These are phyloP conservation scores for Mrakia blollopis DNA, from an alignment of 768 basidiomycete genomes.

Conservation along the genomic window DNA sequence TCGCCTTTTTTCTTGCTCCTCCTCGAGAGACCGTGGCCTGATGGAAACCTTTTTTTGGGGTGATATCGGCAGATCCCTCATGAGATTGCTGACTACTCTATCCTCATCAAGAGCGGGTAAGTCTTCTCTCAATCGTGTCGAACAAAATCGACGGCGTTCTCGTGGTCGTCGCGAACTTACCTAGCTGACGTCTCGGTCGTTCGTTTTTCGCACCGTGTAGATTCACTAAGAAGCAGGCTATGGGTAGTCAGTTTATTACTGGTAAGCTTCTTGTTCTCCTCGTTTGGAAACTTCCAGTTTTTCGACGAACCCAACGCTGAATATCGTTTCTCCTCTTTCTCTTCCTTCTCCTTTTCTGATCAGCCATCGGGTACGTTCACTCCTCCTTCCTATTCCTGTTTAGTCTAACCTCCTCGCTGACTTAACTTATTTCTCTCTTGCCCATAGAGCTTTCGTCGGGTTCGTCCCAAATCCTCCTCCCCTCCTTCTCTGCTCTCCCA, in stretches of 20 bases:
- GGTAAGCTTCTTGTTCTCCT: conserved; percentile 46
- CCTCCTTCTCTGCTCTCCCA: neutral
- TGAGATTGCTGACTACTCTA: conserved; percentile 97
- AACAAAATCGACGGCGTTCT: conserved; percentile 4
- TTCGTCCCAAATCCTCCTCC: neutral
- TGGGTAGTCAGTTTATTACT: conserved; percentile 88
- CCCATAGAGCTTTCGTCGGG: neutral
- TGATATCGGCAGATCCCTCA: conserved; percentile 88
- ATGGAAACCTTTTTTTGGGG: too few relatives aligned
- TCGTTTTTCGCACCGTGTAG: conserved; percentile 50
- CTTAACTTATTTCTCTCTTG: neutral
- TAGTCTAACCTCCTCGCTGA: neutral
- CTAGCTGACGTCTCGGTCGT: too few relatives aligned
- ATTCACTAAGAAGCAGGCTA: conserved; percentile 83
- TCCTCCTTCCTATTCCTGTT: neutral
- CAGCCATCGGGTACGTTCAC: neutral
- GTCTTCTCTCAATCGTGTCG: neutral
- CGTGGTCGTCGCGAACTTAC: conserved; percentile 46
- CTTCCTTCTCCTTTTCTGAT: conserved; percentile 43
- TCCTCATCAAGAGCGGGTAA: conserved; percentile 53
- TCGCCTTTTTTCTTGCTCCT: neutral
- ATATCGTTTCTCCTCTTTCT: conserved; percentile 40
- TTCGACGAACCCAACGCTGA: conserved; percentile 12
- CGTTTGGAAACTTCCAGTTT: conserved; percentile 28
- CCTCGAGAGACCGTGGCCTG: neutral